Conservation (phyloP, 2,329 filamentous ascomycete species). For the Fusarium fujikuroi region DNA sequence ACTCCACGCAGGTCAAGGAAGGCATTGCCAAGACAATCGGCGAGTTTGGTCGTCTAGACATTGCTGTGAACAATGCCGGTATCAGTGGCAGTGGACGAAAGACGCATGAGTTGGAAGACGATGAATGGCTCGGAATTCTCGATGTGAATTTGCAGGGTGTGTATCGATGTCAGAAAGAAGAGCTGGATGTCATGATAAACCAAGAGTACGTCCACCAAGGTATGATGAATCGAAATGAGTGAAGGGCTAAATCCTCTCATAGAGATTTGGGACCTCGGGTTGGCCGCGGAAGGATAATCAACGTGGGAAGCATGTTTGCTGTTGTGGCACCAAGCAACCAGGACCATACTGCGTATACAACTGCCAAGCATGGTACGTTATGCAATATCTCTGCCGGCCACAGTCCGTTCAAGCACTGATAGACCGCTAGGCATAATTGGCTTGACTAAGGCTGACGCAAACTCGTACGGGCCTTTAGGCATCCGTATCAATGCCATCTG, state of each 20-base stretch:
- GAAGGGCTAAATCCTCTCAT: too few species aligned
- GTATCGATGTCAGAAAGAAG: conserved; percentile 65
- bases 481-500: conserved; percentile 72
- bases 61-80: conserved; percentile 67
- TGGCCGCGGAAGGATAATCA: conserved; percentile 64
- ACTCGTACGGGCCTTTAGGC: conserved; percentile 59
- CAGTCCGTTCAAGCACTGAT: not conserved
- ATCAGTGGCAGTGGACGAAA: conserved; percentile 54
- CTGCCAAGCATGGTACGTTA: conserved; percentile 60
- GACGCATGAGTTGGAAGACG: conserved; percentile 58
- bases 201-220: conserved; percentile 53
- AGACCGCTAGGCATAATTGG: conserved; percentile 54
- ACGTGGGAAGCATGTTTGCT: conserved; percentile 64
- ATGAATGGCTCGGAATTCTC: conserved; percentile 62
- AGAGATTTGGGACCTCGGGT: conserved; percentile 51
- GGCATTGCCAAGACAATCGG: conserved; percentile 54
- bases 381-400: not conserved
- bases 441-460: conserved; percentile 64
- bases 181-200: conserved; percentile 62
- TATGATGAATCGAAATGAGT: not conserved
- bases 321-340: conserved; percentile 54
- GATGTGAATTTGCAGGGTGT: conserved; percentile 66
- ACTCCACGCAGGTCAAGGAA: conserved; percentile 55
- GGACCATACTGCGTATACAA: conserved; percentile 59
- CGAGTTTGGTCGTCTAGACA: conserved; percentile 64